Evolutionary conservation across 352 stramenopile genomes (phyloP).

Genomic region (Phytophthora agathidicida): DNA sequence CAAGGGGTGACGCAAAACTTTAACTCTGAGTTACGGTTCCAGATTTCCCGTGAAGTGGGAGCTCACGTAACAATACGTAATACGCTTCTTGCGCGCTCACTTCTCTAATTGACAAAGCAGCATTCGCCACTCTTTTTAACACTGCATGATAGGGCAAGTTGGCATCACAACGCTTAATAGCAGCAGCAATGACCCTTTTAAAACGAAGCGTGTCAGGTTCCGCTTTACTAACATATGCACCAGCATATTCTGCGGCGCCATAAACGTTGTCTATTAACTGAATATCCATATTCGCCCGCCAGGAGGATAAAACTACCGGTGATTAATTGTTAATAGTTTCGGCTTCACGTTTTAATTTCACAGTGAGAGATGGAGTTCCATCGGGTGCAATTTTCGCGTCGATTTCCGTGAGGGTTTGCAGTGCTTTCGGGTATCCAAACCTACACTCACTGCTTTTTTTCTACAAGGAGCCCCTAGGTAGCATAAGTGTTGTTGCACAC

Average conservation of each 20-base stretch:
- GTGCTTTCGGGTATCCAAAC: not conserved
- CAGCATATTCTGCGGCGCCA: too few species aligned
- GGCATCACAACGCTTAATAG: constrained; percentile 3
- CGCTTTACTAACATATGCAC: constrained; percentile 34
- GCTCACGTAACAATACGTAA: not conserved
- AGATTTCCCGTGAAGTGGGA: not conserved
- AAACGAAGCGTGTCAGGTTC: not conserved
- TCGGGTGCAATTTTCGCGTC: not conserved
- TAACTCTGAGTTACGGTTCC: not conserved
- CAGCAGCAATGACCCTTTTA: constrained; percentile 10
- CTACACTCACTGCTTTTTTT: too few species aligned
- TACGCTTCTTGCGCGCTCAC: not conserved
- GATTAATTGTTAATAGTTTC: not conserved
- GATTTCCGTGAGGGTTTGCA: not conserved
- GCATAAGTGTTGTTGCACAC: constrained; percentile 17
- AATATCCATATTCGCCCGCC: not conserved
- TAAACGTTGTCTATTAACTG: not conserved
- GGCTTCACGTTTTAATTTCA: not conserved
- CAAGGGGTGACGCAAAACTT: not conserved
- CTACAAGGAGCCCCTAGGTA: constrained; percentile 6
- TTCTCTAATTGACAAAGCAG: not conserved
- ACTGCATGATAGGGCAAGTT: not conserved
- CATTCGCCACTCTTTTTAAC: not conserved
- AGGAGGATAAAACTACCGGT: not conserved
- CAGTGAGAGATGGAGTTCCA: not conserved